Conservation (phyloP, 176 grass and related monocot species). For the Oryza longistaminata region DNA sequence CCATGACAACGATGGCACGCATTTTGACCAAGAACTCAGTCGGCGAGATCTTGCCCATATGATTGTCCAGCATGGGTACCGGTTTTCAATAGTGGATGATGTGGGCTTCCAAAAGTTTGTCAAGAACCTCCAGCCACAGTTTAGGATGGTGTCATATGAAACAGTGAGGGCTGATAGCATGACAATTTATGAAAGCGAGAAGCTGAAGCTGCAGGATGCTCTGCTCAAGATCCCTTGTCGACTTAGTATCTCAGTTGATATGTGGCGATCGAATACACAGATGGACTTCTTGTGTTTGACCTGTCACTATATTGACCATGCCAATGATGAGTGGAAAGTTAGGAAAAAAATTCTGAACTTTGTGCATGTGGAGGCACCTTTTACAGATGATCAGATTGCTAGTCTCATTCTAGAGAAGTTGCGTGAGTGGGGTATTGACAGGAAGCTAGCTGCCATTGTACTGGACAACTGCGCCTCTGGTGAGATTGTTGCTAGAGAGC, state of each 20-base stretch:
- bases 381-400: conserved; percentile 52
- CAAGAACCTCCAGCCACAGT: conserved; percentile 90
- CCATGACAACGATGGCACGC: conserved; percentile 40
- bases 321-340: conserved; percentile 78
- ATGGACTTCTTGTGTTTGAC: conserved; percentile 84
- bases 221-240: conserved; percentile 61
- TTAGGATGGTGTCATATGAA: conserved; percentile 81
- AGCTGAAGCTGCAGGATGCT: conserved; percentile 63
- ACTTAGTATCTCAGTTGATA: conserved; percentile 82
- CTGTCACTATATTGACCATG: conserved; percentile 81
- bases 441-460: conserved; percentile 66
- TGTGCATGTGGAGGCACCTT: conserved; percentile 60
- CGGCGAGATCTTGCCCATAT: conserved; percentile 75
- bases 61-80: conserved; percentile 96
- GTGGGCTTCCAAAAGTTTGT: conserved; percentile 83
- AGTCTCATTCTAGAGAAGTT: conserved; percentile 73
- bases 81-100: conserved; percentile 86
- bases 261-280: conserved; percentile 77
- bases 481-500: conserved; percentile 71
- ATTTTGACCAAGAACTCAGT: conserved; percentile 89
- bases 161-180: conserved; percentile 85
- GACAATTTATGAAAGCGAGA: conserved; percentile 78
- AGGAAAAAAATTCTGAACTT: conserved; percentile 94
- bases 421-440: conserved; percentile 74
- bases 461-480: conserved; percentile 71